phyloP scores from a whole-genome alignment of 352 stramenopile species.

The Phytophthora tentaculata region DNA sequence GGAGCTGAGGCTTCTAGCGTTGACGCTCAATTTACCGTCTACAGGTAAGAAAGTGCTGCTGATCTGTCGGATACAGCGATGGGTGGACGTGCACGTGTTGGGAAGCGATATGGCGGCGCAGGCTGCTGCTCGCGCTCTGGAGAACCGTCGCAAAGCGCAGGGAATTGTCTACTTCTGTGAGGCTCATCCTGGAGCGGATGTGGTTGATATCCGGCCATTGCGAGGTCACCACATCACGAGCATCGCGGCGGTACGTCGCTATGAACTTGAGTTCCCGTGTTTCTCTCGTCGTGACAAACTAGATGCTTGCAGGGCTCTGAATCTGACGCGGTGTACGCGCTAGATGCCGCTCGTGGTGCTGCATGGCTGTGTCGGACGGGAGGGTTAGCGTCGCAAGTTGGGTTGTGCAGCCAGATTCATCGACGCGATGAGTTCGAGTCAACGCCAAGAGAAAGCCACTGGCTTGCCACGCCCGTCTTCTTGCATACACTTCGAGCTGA shows the following conservation, averaged over 20 bases:
- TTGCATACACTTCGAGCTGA: conserved; percentile 67
- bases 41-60: conserved; percentile 82
- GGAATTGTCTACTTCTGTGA: conserved; percentile 76
- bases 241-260: conserved; percentile 58
- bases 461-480: conserved; percentile 75
- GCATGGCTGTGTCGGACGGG: conserved; percentile 82
- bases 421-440: conserved; percentile 52
- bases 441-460: conserved; percentile 60
- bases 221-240: conserved; percentile 66
- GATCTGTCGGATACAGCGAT: conserved; percentile 75
- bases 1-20: conserved; percentile 62
- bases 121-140: conserved; percentile 56
- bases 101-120: conserved; percentile 64
- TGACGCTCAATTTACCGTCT: conserved; percentile 73
- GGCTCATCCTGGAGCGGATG: conserved; percentile 38
- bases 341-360: conserved; percentile 59
- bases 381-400: conserved; percentile 68
- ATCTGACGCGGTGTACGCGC: conserved; percentile 72
- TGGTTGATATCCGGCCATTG: conserved; percentile 69
- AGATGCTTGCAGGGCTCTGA: conserved; percentile 50
- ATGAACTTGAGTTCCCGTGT: neutral
- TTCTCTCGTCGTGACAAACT: conserved; percentile 12
- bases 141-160: conserved; percentile 66
- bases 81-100: conserved; percentile 72
- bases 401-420: conserved; percentile 53